Percentiles rank a stretch among this genome's conserved stretches.
phyloP scores from a whole-genome alignment of 371 early-diverging fungal genomes.

The Mucor indicus region DNA sequence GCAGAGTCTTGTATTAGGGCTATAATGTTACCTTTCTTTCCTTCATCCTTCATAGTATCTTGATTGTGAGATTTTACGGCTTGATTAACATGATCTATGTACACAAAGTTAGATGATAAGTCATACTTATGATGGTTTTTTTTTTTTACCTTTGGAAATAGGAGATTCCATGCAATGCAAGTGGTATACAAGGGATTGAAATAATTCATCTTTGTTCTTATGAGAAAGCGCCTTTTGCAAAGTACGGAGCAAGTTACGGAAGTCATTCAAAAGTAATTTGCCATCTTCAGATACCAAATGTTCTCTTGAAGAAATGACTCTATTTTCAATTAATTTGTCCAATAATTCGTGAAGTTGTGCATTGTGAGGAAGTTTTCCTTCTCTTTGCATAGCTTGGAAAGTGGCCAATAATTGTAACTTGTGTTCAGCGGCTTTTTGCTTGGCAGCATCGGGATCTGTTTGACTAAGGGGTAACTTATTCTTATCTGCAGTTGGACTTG shows the following conservation, averaged over 20 bases:
- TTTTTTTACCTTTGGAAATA: conserved; percentile 19
- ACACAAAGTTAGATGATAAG: background rate
- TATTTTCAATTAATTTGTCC: conserved; percentile 31
- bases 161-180: conserved; percentile 21
- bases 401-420: conserved; percentile 46
- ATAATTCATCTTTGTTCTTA: conserved; percentile 59
- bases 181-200: conserved; percentile 62
- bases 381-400: conserved; percentile 40
- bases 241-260: conserved; percentile 41
- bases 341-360: conserved; percentile 50
- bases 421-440: conserved; percentile 24
- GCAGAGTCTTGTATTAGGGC: background rate
- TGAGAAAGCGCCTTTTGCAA: conserved; percentile 38
- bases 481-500: background rate
- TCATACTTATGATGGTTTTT: background rate
- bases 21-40: background rate
- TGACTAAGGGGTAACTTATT: conserved; percentile 4
- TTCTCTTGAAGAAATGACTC: conserved; percentile 38
- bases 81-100: conserved; percentile 2
- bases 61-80: background rate
- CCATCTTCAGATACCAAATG: conserved; percentile 52
- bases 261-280: conserved; percentile 41
- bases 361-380: conserved; percentile 65
- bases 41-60: too few relatives aligned
- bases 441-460: conserved; percentile 13